phyloP scores from a whole-genome alignment of 2,329 filamentous ascomycete genomes.

The Trichoderma semiorbis region DNA sequence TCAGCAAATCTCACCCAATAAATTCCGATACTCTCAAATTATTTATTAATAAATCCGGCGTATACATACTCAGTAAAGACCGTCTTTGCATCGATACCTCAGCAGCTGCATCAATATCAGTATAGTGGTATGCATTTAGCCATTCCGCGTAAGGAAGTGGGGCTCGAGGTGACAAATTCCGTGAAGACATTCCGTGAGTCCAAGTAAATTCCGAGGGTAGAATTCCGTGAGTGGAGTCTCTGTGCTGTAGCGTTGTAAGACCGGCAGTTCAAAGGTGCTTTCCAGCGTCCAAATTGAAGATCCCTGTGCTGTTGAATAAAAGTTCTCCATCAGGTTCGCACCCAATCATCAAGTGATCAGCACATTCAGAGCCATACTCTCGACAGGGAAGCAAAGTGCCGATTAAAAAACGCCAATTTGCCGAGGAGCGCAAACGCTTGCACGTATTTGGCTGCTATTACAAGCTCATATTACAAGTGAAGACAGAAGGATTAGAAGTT shows the following conservation, averaged over 20 bases:
- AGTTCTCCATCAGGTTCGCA: accelerated
- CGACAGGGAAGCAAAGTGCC: neutral
- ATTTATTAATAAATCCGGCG: neutral
- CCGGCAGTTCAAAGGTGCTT: neutral
- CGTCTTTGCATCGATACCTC: neutral
- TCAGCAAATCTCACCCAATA: neutral
- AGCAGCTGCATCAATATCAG: neutral
- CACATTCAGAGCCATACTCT: neutral
- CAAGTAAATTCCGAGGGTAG: too few relatives aligned
- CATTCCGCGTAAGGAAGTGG: neutral
- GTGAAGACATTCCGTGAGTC: neutral
- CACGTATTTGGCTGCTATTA: neutral
- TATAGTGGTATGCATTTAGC: neutral
- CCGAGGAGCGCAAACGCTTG: neutral
- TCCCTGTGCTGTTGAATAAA: neutral
- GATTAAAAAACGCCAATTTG: neutral
- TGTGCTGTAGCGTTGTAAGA: too few relatives aligned
- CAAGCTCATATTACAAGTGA: neutral
- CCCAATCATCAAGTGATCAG: neutral
- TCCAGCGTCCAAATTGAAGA: neutral
- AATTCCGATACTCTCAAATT: neutral
- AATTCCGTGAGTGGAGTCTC: neutral
- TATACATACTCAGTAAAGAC: neutral
- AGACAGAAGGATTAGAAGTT: too few relatives aligned
- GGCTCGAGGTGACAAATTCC: neutral